Percentiles rank a stretch among this genome's conserved stretches.
These are phyloP conservation scores for Entomortierella chlamydospora DNA, from an alignment of 192 early-diverging fungal species.

Conservation along the genomic window DNA sequence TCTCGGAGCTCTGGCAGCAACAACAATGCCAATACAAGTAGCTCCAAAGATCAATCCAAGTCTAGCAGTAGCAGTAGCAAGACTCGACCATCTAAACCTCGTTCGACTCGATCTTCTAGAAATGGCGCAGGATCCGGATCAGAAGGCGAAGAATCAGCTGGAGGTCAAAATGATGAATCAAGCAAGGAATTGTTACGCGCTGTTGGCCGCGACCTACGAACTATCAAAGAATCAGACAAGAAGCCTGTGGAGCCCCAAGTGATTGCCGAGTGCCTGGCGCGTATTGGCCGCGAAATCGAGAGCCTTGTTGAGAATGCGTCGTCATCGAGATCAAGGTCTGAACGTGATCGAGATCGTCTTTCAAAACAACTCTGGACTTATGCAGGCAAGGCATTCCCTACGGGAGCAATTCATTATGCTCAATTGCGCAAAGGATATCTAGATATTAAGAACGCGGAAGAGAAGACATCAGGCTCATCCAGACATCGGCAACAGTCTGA, in stretches of 20 bases:
- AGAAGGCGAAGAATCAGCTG: slow-evolving; percentile 20
- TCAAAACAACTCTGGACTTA: slow-evolving; percentile 65
- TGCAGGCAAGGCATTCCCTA: slow-evolving; percentile 68
- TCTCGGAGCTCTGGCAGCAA: slow-evolving; percentile 7
- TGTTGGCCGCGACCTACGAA: slow-evolving; percentile 41
- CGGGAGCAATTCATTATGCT: slow-evolving; percentile 61
- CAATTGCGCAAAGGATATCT: slow-evolving; percentile 54
- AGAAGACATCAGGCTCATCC: slow-evolving; percentile 35
- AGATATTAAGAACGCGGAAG: slow-evolving; percentile 42
- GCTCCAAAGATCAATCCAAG: slow-evolving; percentile 5
- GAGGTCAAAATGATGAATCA: slow-evolving; percentile 23
- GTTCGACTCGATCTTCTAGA: slow-evolving; percentile 13
- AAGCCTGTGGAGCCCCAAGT: slow-evolving; percentile 51
- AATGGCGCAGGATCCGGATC: slow-evolving; percentile 17
- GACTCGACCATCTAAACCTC: slow-evolving; percentile 23
- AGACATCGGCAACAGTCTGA: slow-evolving; percentile 67
- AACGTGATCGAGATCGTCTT: slow-evolving; percentile 58
- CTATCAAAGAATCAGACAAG: slow-evolving; percentile 48
- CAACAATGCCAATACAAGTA: slow-evolving; percentile 3
- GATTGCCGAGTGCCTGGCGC: slow-evolving; percentile 64
- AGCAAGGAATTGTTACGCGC: slow-evolving; percentile 38
- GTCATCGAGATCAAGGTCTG: slow-evolving; percentile 56
- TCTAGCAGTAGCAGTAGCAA: slow-evolving; percentile 13
- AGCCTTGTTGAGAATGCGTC: slow-evolving; percentile 42
- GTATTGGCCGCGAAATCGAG: slow-evolving; percentile 70